Conservation (phyloP, 768 basidiomycete species). For the Naganishia antarctica region DNA sequence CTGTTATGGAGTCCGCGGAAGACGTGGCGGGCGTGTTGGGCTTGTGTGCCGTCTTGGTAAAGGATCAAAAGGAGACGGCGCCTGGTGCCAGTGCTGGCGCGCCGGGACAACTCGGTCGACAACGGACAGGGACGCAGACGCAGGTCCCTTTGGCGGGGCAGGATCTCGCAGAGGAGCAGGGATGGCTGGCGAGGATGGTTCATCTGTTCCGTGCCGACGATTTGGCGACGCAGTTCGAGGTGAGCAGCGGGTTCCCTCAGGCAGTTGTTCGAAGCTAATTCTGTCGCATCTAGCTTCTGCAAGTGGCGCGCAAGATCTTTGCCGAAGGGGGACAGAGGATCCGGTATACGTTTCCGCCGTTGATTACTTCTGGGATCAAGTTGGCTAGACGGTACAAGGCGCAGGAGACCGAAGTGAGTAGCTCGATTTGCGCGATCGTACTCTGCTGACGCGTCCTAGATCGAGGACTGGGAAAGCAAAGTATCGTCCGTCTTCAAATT, state of each 20-base stretch:
- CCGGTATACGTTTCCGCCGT: slow-evolving; percentile 91
- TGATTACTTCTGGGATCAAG: slow-evolving; percentile 89
- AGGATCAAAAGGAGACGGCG: slow-evolving; percentile 57
- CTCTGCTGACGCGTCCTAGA: neutral
- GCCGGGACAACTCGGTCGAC: slow-evolving; percentile 16
- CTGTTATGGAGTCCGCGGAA: slow-evolving; percentile 83
- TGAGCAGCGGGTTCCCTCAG: slow-evolving; percentile 48
- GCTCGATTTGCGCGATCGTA: neutral
- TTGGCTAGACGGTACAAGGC: slow-evolving; percentile 82
- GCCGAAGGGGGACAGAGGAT: slow-evolving; percentile 83
- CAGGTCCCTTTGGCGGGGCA: slow-evolving; percentile 8
- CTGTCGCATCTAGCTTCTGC: slow-evolving; percentile 66
- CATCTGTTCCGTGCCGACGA: slow-evolving; percentile 88
- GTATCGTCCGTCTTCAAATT: slow-evolving; percentile 89
- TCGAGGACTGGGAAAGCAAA: slow-evolving; percentile 74
- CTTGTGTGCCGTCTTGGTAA: slow-evolving; percentile 84
- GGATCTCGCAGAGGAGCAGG: slow-evolving; percentile 85
- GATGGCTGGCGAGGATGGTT: slow-evolving; percentile 97
- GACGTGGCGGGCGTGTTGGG: slow-evolving; percentile 92
- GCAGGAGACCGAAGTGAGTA: slow-evolving; percentile 46
- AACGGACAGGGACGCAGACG: slow-evolving; percentile 17
- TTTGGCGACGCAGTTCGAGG: slow-evolving; percentile 83
- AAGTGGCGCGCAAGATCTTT: slow-evolving; percentile 84
- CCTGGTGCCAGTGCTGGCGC: slow-evolving; percentile 51
- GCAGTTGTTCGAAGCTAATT: neutral